Base-by-base conservation (phyloP, 257 asterid species). In the Rehmannia glutinosa region DNA sequence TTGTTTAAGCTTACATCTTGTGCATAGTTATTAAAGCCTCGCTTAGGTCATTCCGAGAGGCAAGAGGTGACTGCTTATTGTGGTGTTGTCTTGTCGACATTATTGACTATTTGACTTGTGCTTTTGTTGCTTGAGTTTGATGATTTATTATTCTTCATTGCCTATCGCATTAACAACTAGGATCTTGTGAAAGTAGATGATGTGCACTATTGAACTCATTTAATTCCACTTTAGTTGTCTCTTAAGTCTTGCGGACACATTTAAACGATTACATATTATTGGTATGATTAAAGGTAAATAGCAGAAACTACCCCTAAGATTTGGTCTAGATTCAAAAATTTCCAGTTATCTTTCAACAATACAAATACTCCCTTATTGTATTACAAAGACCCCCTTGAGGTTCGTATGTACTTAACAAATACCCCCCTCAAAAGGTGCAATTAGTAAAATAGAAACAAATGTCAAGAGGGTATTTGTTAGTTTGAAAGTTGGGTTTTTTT, bases 141-240 rank as follows among this genome's bases (percentile, higher is more conserved):
- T n/a, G n/a, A n/a, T n/a, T n/a, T n/a, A n/a, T n/a, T n/a, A n/a
- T n/a, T n/a, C n/a, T n/a, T n/a, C n/a, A n/a, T n/a, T n/a, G n/a
- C n/a, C n/a, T n/a, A n/a, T n/a, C n/a, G n/a, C n/a, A n/a, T n/a
- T n/a, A n/a, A n/a, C n/a, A n/a, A n/a, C n/a, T n/a, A n/a, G n/a
- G n/a, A n/a, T n/a, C n/a, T n/a, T n/a, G n/a, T n/a, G n/a, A n/a
- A 47, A 46, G 60, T 68, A 46, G 47, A 54, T 61, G 73, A 28
- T 45, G 49, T 24, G 17, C 51, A 19, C 51, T 30, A 58, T 32
- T 43, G 16, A 36, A 30, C 21, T 15, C 6, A 6, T 23, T 58
- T n/a, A 17, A 28, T 53, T 17, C 21, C 46, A 28, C 20, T 43
- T 11, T 49, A 54, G 55, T 54, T 75, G 53, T 19, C n/a, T n/a